Evolutionary conservation across 768 basidiomycete genomes (phyloP).

Genomic region (Amanita pseudoporphyria): DNA sequence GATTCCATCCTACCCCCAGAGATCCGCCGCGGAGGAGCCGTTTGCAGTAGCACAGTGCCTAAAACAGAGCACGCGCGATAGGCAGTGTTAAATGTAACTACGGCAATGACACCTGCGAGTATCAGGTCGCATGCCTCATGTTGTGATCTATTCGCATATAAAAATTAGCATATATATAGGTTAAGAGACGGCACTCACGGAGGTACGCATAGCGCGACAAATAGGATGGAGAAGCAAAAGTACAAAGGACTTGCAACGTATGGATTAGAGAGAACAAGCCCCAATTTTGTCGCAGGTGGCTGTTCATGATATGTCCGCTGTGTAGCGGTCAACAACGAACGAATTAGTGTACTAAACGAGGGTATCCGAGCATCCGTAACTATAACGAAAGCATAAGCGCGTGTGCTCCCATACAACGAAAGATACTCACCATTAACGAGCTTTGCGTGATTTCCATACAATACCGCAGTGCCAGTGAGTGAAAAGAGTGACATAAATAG

Average conservation of each 20-base stretch:
- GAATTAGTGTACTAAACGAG: conserved; percentile 37
- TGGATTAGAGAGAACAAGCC: conserved; percentile 55
- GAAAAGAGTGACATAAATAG: conserved; percentile 47
- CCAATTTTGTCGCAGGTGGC: conserved; percentile 26
- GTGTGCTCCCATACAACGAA: not conserved
- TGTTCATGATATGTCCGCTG: conserved; percentile 21
- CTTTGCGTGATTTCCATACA: conserved; percentile 55
- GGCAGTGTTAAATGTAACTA: conserved; percentile 74
- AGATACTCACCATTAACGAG: conserved; percentile 49
- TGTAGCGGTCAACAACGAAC: conserved; percentile 30
- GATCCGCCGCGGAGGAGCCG: conserved; percentile 60
- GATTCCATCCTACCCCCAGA: conserved; percentile 66
- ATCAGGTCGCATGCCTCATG: conserved; percentile 75
- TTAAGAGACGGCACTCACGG: conserved; percentile 30
- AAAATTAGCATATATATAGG: not conserved
- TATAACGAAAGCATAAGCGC: conserved; percentile 13
- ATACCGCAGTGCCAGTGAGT: conserved; percentile 42
- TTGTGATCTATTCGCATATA: conserved; percentile 25
- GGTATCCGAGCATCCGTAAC: conserved; percentile 60
- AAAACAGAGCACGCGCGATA: conserved; percentile 79
- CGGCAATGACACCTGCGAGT: conserved; percentile 68
- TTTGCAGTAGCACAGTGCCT: conserved; percentile 83
- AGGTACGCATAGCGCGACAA: conserved; percentile 43
- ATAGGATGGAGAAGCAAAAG: conserved; percentile 46
- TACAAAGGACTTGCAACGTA: conserved; percentile 58